Conservation (phyloP, 495 filamentous ascomycete genomes). For the Jackrogersella multiformis region DNA sequence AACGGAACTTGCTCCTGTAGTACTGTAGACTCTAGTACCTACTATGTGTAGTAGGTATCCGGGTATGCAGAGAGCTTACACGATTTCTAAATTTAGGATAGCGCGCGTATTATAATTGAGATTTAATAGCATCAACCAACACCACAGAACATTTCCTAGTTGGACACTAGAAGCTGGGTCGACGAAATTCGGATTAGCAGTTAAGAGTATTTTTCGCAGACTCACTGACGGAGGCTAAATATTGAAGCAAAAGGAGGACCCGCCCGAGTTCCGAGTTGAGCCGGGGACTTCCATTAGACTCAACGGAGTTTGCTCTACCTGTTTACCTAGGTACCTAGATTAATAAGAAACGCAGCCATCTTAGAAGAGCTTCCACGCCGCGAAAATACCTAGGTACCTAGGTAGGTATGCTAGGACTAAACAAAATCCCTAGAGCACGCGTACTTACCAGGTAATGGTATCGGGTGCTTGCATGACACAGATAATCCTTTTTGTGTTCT, state of each 20-base stretch:
- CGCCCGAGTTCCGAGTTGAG: neutral
- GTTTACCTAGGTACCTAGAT: too few relatives aligned
- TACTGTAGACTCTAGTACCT: too few relatives aligned
- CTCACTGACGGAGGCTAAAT: neutral
- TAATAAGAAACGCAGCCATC: neutral
- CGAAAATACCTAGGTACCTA: too few relatives aligned
- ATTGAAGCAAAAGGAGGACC: neutral
- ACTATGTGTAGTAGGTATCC: neutral
- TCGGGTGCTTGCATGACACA: neutral
- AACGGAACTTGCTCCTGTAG: too few relatives aligned
- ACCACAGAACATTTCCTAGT: neutral
- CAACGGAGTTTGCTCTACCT: neutral
- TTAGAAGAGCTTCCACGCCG: neutral
- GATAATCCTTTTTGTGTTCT: conserved; percentile 2
- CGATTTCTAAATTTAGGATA: conserved; percentile 5
- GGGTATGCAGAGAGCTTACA: conserved; percentile 1
- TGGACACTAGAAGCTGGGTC: neutral
- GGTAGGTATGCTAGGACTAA: neutral
- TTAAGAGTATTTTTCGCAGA: neutral
- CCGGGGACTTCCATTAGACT: neutral
- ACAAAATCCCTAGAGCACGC: neutral
- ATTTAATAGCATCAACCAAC: neutral
- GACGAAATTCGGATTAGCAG: neutral
- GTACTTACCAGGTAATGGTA: neutral
- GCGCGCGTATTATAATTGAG: neutral